Evolutionary conservation across 108 stramenopile genomes (phyloP).

Genomic region (Pseudonitzschia pungens): DNA sequence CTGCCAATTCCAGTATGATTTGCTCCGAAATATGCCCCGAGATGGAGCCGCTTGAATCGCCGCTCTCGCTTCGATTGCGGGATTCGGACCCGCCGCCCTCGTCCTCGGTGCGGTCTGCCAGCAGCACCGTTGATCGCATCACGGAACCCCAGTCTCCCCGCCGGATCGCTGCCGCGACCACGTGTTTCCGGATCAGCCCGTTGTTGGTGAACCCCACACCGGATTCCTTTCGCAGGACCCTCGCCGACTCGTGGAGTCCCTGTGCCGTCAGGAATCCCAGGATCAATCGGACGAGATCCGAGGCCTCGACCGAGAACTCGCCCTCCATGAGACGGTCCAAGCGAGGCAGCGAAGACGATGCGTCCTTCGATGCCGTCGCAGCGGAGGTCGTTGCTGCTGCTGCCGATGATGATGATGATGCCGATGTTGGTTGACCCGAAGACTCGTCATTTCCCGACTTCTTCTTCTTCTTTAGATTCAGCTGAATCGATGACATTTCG

Average conservation of each 20-base stretch:
- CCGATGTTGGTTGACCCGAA: not conserved
- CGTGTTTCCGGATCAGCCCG: slow-evolving; percentile 9
- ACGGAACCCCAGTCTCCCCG: slow-evolving; percentile 70
- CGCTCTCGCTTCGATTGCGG: slow-evolving; percentile 4
- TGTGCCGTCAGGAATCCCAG: slow-evolving; percentile 60
- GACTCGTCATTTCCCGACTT: not conserved
- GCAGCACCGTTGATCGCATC: slow-evolving; percentile 31
- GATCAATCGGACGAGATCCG: slow-evolving; percentile 65
- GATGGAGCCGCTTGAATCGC: too few relatives aligned
- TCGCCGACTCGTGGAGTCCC: slow-evolving; percentile 54
- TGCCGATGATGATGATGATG: too few relatives aligned
- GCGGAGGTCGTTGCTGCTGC: not conserved
- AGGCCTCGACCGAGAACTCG: slow-evolving; percentile 46
- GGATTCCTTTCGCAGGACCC: slow-evolving; percentile 56
- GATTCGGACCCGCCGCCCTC: not conserved
- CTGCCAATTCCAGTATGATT: slow-evolving; percentile 39
- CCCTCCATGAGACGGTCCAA: slow-evolving; percentile 19
- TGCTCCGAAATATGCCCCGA: slow-evolving; percentile 22
- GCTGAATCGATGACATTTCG: slow-evolving; percentile 6
- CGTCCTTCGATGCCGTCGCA: not conserved
- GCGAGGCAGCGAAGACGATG: not conserved
- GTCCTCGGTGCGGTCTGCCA: slow-evolving; percentile 28
- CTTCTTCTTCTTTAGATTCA: slow-evolving; percentile 5
- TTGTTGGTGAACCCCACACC: slow-evolving; percentile 40
- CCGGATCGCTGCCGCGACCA: slow-evolving; percentile 9